These are phyloP conservation scores for Ilyonectria mors-panacis DNA, from an alignment of 2,329 filamentous ascomycete species.

Conservation along the genomic window DNA sequence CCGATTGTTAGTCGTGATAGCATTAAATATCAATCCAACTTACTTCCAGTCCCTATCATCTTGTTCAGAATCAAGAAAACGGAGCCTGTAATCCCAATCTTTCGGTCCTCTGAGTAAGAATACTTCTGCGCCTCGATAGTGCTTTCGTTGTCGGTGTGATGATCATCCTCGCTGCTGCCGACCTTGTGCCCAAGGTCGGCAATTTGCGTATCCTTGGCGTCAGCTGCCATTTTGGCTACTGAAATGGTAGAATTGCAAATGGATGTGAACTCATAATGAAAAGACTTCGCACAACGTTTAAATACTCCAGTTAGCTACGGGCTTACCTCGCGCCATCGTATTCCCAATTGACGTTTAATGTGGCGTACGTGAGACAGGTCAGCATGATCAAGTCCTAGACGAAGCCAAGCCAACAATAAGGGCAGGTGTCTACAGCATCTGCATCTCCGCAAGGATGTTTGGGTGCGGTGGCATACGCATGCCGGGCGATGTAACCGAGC, in stretches of 20 bases:
- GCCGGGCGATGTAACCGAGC: constrained; percentile 16
- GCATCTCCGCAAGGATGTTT: constrained; percentile 6
- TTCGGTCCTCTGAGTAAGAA: constrained; percentile 58
- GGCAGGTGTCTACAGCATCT: neutral
- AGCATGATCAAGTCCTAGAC: constrained; percentile 5
- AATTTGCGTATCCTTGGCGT: constrained; percentile 19
- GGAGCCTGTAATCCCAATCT: constrained; percentile 67
- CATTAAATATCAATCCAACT: constrained; percentile 32
- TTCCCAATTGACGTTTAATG: constrained; percentile 14
- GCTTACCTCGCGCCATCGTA: constrained; percentile 14
- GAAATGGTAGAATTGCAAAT: neutral
- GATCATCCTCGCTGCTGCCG: constrained; percentile 39
- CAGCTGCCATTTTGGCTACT: constrained; percentile 33
- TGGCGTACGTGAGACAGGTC: neutral
- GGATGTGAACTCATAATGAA: neutral
- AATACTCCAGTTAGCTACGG: neutral
- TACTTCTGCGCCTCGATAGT: constrained; percentile 59
- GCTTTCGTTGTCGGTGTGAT: constrained; percentile 37
- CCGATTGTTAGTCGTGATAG: neutral
- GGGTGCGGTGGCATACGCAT: neutral
- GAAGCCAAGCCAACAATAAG: constrained; percentile 2
- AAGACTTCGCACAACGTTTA: neutral
- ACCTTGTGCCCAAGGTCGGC: constrained; percentile 9
- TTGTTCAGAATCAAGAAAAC: constrained; percentile 71
- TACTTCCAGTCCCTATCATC: constrained; percentile 72